Conservation (phyloP, 176 grass and related monocot species). For the Avena insularis region DNA sequence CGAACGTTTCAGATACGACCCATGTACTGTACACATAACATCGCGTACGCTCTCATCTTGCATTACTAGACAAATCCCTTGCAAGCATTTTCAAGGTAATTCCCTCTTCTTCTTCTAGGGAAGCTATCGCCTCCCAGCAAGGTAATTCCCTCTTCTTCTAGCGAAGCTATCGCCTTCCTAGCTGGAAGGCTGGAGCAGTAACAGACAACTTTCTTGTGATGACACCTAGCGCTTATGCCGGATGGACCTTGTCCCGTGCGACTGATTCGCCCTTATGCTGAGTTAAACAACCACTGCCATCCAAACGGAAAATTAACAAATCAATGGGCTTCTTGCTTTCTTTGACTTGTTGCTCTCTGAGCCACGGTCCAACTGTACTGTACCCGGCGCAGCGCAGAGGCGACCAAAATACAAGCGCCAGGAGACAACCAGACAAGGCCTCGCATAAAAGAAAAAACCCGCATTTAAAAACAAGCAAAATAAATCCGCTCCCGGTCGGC, state of each 20-base stretch:
- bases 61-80: too few relatives aligned
- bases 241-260: not conserved
- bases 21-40: not conserved
- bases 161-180: not conserved
- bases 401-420: slow-evolving; percentile 11
- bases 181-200: not conserved
- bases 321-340: not conserved
- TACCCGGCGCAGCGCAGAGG: not conserved
- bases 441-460: slow-evolving; percentile 14
- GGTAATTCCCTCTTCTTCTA: not conserved
- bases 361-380: not conserved
- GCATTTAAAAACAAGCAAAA: slow-evolving; percentile 6
- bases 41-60: not conserved
- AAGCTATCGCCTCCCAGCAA: too few relatives aligned
- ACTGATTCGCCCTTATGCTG: not conserved
- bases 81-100: too few relatives aligned
- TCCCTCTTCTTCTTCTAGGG: too few relatives aligned
- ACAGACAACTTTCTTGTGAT: not conserved
- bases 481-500: slow-evolving; percentile 58
- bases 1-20: too few relatives aligned
- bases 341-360: not conserved
- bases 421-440: slow-evolving; percentile 46
- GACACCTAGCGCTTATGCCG: not conserved
- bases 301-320: not conserved
- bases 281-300: not conserved